phyloP scores from a whole-genome alignment of 2,329 filamentous ascomycete species.

The Pseudohalonectria lignicola region DNA sequence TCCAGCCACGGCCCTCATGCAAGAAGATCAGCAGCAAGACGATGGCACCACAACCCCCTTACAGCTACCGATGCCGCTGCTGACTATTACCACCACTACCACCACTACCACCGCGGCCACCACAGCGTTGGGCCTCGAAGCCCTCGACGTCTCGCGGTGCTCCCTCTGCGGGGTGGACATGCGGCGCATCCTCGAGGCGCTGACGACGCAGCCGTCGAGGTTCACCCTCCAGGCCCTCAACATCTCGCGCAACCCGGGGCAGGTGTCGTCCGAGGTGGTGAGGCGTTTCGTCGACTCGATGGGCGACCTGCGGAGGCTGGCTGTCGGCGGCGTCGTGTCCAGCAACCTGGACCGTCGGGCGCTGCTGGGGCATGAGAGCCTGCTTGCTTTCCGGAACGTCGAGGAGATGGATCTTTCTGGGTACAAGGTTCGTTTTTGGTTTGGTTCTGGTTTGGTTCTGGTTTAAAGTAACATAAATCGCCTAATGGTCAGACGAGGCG shows the following conservation, averaged over 20 bases:
- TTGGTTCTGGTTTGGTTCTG: not conserved
- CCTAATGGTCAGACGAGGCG: no score
- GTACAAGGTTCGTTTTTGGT: constrained; percentile 31
- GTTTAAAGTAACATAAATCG: no score
- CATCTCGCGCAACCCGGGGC: constrained; percentile 40
- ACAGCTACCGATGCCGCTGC: no score
- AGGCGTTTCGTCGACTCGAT: constrained; percentile 31
- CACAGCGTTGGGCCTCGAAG: constrained; percentile 28
- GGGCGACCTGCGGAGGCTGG: constrained; percentile 32
- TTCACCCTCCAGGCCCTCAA: constrained; percentile 37
- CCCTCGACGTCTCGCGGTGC: constrained; percentile 39
- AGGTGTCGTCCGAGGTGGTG: constrained; percentile 35
- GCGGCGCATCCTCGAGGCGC: constrained; percentile 32
- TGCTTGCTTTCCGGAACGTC: constrained; percentile 31
- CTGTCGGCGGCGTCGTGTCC: constrained; percentile 39
- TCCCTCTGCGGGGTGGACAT: constrained; percentile 37
- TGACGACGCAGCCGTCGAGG: constrained; percentile 22
- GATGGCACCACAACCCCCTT: no score
- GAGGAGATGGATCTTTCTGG: constrained; percentile 44
- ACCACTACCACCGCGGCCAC: no score
- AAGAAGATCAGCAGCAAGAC: not conserved
- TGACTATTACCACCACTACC: no score
- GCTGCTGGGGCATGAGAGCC: constrained; percentile 31
- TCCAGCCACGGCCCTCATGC: not conserved
- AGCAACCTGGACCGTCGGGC: constrained; percentile 30